These are phyloP conservation scores for Camelina sativa DNA, from an alignment of 345 rosid genomes.

Conservation along the genomic window DNA sequence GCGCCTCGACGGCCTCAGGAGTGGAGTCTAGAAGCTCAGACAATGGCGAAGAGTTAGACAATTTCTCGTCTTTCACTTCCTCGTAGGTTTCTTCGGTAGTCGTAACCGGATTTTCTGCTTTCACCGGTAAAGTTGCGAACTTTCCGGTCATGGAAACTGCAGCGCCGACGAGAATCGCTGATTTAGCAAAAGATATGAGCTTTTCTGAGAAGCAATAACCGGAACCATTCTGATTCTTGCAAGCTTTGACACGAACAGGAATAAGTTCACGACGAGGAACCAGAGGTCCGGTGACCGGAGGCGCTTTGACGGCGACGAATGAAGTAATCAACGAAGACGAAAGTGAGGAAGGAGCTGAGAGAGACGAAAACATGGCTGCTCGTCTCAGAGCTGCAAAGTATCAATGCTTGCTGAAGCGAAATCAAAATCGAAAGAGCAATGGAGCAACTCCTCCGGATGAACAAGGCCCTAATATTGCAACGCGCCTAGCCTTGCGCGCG, in stretches of 20 bases:
- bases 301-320: slow-evolving; percentile 40
- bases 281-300: slow-evolving; percentile 37
- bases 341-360: slow-evolving; percentile 32
- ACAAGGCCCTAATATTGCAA: slow-evolving; percentile 9
- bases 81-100: slow-evolving; percentile 43
- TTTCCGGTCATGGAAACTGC: slow-evolving; percentile 57
- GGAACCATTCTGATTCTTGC: slow-evolving; percentile 32
- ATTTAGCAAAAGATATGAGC: slow-evolving; percentile 54
- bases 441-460: background rate
- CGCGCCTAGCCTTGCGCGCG: background rate
- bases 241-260: slow-evolving; percentile 40
- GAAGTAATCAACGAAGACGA: slow-evolving; percentile 35
- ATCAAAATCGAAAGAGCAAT: slow-evolving; percentile 6
- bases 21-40: slow-evolving; percentile 56
- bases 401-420: slow-evolving; percentile 24
- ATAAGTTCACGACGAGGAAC: slow-evolving; percentile 33
- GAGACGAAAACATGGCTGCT: slow-evolving; percentile 46
- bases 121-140: slow-evolving; percentile 52
- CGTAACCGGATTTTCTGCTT: slow-evolving; percentile 59
- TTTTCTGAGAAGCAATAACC: slow-evolving; percentile 32
- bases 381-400: background rate
- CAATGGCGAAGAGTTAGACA: slow-evolving; percentile 46
- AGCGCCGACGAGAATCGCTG: slow-evolving; percentile 59
- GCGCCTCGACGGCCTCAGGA: slow-evolving; percentile 57
- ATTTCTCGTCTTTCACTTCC: slow-evolving; percentile 33